Base-by-base conservation (phyloP, 257 asterid genomes). In the Ballota nigra region DNA sequence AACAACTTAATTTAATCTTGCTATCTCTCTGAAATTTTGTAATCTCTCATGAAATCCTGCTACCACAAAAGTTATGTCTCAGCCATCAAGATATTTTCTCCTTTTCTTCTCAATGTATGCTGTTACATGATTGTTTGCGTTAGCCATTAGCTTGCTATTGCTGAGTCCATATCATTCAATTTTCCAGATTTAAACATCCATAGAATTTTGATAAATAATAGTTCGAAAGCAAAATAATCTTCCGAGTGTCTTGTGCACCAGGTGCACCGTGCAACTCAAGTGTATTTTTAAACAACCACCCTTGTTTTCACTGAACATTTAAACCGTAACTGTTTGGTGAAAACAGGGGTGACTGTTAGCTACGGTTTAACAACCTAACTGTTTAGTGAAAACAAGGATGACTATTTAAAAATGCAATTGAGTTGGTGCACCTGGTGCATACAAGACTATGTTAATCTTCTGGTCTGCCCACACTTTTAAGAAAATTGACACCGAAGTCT, bases 1-100 rank as follows among this genome's bases (percentile, higher is more conserved):
- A 59, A 62, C 70, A 38, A 36, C 63, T 69, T 34, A 11, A 40
- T 36, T 45, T 51, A 62, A 31, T 68, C 47, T 62, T 61, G 58
- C 65, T 11, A 34, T 70, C 75, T 65, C 40, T 41, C 15, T 23
- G 43, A 70, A 38, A 41, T 34, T 53, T 28, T 13, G 18, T 29
- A 8, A 26, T 40, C 52, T 29, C 34, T 63, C 53, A 57, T 19
- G 16, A 43, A 29, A 38, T 63, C 73, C 61, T 47, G 22, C 56
- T 60, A 16, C 63, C 71, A 7, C 23, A 24, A n/a, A 53, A 45
- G 73, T 69, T 74, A 74, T 38, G 43, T 51, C 65, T 36, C 79
- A 55, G 45, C 66, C 38, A 66, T 68, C 13, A 22, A 64, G 23
- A 24, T 58, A n/a, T 66, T 4, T 28, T 24, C 62, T 68, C 62